phyloP scores from a whole-genome alignment of 2,329 filamentous ascomycete species.

The Aurifilum marmelostoma region DNA sequence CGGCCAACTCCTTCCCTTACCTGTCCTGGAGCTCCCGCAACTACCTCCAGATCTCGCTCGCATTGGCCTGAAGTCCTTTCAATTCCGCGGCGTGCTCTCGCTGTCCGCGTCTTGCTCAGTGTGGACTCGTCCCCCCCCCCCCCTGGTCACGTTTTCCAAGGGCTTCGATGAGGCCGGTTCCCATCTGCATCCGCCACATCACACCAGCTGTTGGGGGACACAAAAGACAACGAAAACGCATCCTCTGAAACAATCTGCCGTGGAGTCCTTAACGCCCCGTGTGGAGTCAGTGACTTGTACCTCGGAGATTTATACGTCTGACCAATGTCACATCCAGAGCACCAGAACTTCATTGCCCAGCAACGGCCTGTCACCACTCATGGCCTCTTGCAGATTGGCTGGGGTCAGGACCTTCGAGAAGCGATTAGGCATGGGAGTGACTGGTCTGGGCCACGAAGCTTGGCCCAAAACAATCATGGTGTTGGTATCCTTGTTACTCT shows the following conservation, averaged over 20 bases:
- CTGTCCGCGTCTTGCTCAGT: constrained; percentile 9
- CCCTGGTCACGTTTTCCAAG: constrained; percentile 10
- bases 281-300: constrained; percentile 14
- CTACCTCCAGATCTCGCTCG: constrained; percentile 3
- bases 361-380: constrained; percentile 17
- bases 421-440: constrained; percentile 16
- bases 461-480: constrained; percentile 8
- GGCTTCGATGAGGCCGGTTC: constrained; percentile 17
- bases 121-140: constrained; percentile 12
- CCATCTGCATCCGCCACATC: constrained; percentile 19
- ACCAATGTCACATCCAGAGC: constrained; percentile 4
- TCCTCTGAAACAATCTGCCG: constrained; percentile 8
- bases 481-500: constrained; percentile 26
- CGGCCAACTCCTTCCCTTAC: no score
- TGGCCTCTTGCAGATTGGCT: constrained; percentile 24
- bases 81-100: neutral
- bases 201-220: constrained; percentile 13
- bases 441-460: constrained; percentile 10
- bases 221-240: constrained; percentile 1
- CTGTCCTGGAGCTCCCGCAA: neutral
- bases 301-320: constrained; percentile 7
- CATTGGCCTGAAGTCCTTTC: constrained; percentile 19
- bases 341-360: constrained; percentile 10
- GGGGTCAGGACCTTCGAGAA: constrained; percentile 24
- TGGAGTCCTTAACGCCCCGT: constrained; percentile 12